These are phyloP conservation scores for Debaryomyces udenii DNA, from an alignment of 1,139 yeast genomes.

Conservation along the genomic window DNA sequence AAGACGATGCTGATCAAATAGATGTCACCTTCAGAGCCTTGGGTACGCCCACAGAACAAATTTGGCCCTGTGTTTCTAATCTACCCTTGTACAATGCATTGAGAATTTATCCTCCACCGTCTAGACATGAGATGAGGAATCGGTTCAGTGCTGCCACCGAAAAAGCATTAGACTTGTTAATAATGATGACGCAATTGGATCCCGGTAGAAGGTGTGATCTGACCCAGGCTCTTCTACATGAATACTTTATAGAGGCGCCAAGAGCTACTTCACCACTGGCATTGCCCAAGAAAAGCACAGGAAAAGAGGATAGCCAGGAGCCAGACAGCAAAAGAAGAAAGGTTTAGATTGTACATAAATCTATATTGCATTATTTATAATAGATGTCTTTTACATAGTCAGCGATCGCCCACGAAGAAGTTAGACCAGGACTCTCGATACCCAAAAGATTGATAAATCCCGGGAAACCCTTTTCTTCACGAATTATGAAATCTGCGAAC, in stretches of 20 bases:
- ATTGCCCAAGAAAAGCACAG: conserved; percentile 56
- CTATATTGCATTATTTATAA: conserved; percentile 18
- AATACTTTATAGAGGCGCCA: conserved; percentile 75
- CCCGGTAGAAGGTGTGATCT: conserved; percentile 76
- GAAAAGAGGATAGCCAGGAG: conserved; percentile 22
- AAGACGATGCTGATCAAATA: conserved; percentile 84
- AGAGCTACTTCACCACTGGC: conserved; percentile 71
- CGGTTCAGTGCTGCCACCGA: conserved; percentile 94
- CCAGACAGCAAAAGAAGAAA: conserved; percentile 13
- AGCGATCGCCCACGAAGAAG: conserved; percentile 80
- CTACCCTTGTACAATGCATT: conserved; percentile 76
- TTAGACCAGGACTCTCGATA: conserved; percentile 89
- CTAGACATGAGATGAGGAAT: conserved; percentile 76
- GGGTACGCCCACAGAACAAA: conserved; percentile 92
- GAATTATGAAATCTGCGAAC: conserved; percentile 75
- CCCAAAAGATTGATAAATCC: conserved; percentile 83
- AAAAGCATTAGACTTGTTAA: conserved; percentile 75
- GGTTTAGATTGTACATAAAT: conserved; percentile 12
- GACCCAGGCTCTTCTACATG: conserved; percentile 64
- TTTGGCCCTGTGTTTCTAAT: conserved; percentile 88
- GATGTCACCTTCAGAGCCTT: conserved; percentile 90
- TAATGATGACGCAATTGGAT: conserved; percentile 73
- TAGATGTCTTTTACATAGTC: conserved; percentile 60
- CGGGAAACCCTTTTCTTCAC: conserved; percentile 63
- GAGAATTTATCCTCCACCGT: conserved; percentile 79